Evolutionary conservation across 371 early-diverging fungal species (phyloP).

Genomic region (Mucor indicus): DNA sequence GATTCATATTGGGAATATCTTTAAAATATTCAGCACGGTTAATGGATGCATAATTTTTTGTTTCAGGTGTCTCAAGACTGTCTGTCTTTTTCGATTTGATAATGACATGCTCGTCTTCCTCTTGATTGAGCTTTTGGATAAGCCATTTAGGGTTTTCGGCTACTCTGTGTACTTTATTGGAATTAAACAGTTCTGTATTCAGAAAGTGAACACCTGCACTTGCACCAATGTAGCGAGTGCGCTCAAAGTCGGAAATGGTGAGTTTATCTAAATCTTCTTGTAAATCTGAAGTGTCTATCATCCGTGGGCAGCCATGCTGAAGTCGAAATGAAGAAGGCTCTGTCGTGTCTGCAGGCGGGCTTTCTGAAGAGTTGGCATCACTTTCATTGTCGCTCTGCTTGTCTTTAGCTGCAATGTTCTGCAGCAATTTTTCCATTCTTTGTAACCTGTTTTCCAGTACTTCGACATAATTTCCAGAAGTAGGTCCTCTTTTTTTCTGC

Average conservation of each 20-base stretch:
- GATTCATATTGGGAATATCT: constrained; percentile 24
- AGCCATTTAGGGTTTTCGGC: constrained; percentile 21
- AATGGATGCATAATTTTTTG: background rate
- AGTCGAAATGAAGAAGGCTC: too few relatives aligned
- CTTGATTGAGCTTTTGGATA: constrained; percentile 38
- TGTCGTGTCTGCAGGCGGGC: background rate
- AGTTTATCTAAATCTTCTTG: constrained; percentile 20
- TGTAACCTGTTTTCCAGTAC: constrained; percentile 28
- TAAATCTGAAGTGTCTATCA: too few relatives aligned
- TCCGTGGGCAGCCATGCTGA: too few relatives aligned
- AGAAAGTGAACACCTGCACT: constrained; percentile 36
- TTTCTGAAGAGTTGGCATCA: background rate
- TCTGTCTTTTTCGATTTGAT: constrained; percentile 26
- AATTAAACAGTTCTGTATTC: constrained; percentile 7
- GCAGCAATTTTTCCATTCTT: constrained; percentile 33
- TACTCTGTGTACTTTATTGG: constrained; percentile 18
- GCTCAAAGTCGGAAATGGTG: constrained; percentile 34
- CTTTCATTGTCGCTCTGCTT: background rate
- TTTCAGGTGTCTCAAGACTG: background rate
- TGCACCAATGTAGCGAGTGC: constrained; percentile 35
- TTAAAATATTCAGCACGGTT: constrained; percentile 19
- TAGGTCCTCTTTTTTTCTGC: constrained; percentile 38
- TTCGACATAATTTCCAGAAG: constrained; percentile 32
- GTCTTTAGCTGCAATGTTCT: constrained; percentile 4
- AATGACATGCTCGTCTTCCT: constrained; percentile 37